Base-by-base conservation (phyloP, 2,329 filamentous ascomycete genomes). In the Keithomyces neogunnii region DNA sequence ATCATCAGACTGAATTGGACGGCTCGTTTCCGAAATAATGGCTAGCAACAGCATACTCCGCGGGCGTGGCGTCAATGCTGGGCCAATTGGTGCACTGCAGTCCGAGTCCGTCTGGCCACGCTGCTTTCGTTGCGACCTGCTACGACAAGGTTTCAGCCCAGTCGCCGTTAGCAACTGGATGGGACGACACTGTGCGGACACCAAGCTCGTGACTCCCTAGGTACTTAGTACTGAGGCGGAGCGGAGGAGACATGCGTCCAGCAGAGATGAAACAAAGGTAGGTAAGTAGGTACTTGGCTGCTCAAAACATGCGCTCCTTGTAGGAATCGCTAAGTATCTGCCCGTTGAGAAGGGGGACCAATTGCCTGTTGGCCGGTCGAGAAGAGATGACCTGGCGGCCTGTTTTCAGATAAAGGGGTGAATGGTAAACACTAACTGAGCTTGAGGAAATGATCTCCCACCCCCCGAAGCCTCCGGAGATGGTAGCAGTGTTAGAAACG, bases 81-180 rank as follows among this genome's bases (percentile, higher is more conserved):
- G 35, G 40, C 48, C 48, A 49, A 45, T 36, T 39, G 8, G 13
- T 10, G 40, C 32, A 32, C 31, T 11, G 26, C 26, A 26, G 32
- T 10, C 39, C 33, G 35, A 33, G 31, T 44, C 31, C 26, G 32
- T 36, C 40, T 30, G 29, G 44, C 44, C 44, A 33, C 31, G 4
- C 13, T 45, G 43, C 32, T 32, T 26, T 33, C 7, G 29, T 38
- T 44, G 38, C 38, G 4, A 44, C 39, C 39, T 31, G 32, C 30
- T 19, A n/a, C 3, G 48, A 45, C 48, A 49, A 45, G 48, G 48
- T 49, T 45, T 49, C 32, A 45, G 48, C 32, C 48, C 32, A 26
- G 40, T 38, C 33, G 28, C 32, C 10, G 38, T 49, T 36, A 11
- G n/a, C 40, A 26, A 30, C 28, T 29, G 10, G 26, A 42, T 5